Base-by-base conservation (phyloP, 164 flowering plant species). In the Pachysandra terminalis region DNA sequence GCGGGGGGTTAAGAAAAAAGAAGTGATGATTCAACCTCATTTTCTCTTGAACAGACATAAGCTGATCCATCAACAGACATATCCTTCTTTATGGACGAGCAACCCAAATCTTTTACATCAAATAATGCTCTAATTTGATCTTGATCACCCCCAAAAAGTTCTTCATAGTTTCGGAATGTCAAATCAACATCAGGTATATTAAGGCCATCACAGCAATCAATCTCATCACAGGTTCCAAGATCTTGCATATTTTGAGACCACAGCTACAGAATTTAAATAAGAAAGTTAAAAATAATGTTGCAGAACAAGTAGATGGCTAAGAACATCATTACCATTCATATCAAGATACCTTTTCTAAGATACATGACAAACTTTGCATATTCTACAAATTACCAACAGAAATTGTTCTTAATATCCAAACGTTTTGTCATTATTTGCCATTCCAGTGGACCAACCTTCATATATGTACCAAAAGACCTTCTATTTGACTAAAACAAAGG, bases 191-290 rank as follows among this genome's bases (percentile, higher is more conserved):
- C 93, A n/a, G 96, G 90, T n/a, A 90, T 86, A 25, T 80, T 80
- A 41, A 81, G 72, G 71, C 81, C 86, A 72, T 85, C 96, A 60
- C 60, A 67, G 67, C 64, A 74, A 58, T 69, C 73, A 61, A 74
- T 70, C 24, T 86, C 94, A 68, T 85, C 86, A 76, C 89, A 90
- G 56, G 81, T 82, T 52, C 94, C 94, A 67, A 87, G 83, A 54
- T 90, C 96, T 85, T 87, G 89, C 84, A 90, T 71, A 68, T 80
- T 88, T 79, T 88, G 92, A 68, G 90, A 69, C 94, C 91, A 88
- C 56, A 86, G 73, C 94, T 87, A 81, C 83, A 79, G 57, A 72
- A 53, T 3, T 49, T 23, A 68, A 65, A 25, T 24, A 58, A 22
- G 23, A 41, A 41, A 19, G 19, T 41, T 16, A 49, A 37, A 66